phyloP scores from a whole-genome alignment of 129 eudicot genomes.

The Flaveria robusta region DNA sequence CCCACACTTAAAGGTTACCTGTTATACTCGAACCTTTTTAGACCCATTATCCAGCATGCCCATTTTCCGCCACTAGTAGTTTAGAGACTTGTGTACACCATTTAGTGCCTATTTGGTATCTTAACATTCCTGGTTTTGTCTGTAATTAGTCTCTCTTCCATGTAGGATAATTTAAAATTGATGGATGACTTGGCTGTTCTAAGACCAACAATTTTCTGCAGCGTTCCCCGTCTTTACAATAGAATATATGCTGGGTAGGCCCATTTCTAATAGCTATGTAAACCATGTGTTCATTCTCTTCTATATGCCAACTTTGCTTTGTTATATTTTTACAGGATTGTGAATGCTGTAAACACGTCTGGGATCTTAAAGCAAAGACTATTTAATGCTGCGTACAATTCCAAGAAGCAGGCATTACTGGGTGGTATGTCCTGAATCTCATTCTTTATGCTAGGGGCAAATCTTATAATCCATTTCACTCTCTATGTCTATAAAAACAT shows the following conservation, averaged over 20 bases:
- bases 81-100: neutral
- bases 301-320: constrained; percentile 4
- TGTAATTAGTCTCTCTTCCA: constrained; percentile 19
- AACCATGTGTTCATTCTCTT: constrained; percentile 12
- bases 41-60: constrained; percentile 2
- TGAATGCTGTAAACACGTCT: constrained; percentile 83
- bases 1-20: too few relatives aligned
- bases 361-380: constrained; percentile 70
- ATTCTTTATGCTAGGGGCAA: too few relatives aligned
- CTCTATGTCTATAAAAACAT: neutral
- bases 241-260: constrained; percentile 94
- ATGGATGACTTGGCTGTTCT: constrained; percentile 88
- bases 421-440: constrained; percentile 65
- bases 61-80: too few relatives aligned
- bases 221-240: constrained; percentile 96
- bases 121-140: neutral
- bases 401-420: constrained; percentile 89
- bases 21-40: too few relatives aligned
- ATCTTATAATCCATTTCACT: neutral
- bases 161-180: constrained; percentile 93
- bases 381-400: constrained; percentile 85
- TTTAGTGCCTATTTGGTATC: neutral
- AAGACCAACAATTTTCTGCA: constrained; percentile 88
- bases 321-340: constrained; percentile 53
- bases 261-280: constrained; percentile 16